Percentiles rank a stretch among this genome's conserved stretches.
Evolutionary conservation across 495 filamentous ascomycete genomes (phyloP).

Genomic region (Penicillium desertorum): DNA sequence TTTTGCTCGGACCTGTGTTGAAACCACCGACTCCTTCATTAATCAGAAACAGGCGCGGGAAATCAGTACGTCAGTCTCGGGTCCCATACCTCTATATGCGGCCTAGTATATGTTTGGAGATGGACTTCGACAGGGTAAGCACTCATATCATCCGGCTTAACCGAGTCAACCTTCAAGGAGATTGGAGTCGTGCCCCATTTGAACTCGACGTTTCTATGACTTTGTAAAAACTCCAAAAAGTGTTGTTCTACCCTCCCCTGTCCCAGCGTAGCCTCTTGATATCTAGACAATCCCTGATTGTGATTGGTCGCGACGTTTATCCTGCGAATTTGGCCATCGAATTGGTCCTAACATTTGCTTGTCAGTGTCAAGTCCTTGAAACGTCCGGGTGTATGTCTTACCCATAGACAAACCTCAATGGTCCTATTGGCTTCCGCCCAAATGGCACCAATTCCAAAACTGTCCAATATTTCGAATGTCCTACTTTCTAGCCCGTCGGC

Average conservation of each 20-base stretch:
- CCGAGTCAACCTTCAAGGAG: constrained; percentile 36
- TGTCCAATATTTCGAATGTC: constrained; percentile 60
- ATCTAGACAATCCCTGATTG: constrained; percentile 39
- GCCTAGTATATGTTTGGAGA: constrained; percentile 5
- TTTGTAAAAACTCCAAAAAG: constrained; percentile 46
- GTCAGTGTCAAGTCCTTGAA: neutral
- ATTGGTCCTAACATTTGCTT: constrained; percentile 1
- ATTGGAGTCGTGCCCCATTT: constrained; percentile 43
- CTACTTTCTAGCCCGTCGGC: constrained; percentile 26
- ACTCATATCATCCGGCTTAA: constrained; percentile 30
- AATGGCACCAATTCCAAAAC: constrained; percentile 55
- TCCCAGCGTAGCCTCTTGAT: constrained; percentile 50
- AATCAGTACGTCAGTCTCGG: constrained; percentile 13
- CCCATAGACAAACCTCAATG: constrained; percentile 35
- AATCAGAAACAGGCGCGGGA: neutral
- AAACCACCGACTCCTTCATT: neutral
- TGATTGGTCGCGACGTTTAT: constrained; percentile 5
- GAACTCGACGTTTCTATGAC: constrained; percentile 31
- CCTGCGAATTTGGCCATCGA: constrained; percentile 1
- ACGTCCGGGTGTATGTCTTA: neutral
- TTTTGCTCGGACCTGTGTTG: constrained; percentile 34
- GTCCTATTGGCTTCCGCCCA: constrained; percentile 59
- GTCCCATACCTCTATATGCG: neutral
- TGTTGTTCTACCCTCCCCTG: constrained; percentile 54
- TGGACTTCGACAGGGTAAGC: constrained; percentile 43